A percentile compares a stretch with the other conserved stretches of the same genome.
phyloP scores from a whole-genome alignment of 257 asterid species.

The Solanum tarijense region DNA sequence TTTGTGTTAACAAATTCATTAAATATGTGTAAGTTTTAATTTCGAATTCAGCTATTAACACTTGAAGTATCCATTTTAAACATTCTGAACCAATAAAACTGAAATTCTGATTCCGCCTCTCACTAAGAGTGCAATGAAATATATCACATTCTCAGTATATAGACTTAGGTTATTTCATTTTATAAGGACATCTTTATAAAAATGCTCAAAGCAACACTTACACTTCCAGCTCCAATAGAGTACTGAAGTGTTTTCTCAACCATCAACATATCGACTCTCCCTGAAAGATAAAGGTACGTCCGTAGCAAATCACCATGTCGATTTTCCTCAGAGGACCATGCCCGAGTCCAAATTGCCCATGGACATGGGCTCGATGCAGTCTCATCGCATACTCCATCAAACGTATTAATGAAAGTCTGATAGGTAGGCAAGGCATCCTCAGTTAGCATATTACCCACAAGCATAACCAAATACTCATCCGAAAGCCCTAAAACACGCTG shows the following conservation, averaged over 20 bases:
- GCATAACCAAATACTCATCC: constrained; percentile 22
- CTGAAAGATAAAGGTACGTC: constrained; percentile 26
- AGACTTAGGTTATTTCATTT: no score
- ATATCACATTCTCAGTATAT: no score
- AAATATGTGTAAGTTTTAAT: no score
- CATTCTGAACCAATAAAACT: no score
- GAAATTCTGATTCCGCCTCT: no score
- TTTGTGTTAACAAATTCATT: no score
- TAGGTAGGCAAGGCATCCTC: constrained; percentile 34
- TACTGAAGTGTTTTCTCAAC: constrained; percentile 27
- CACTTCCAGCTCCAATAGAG: constrained; percentile 29
- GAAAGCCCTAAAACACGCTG: constrained; percentile 9
- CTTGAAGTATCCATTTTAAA: no score
- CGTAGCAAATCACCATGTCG: constrained; percentile 28
- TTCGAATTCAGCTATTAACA: no score
- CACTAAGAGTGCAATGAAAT: no score
- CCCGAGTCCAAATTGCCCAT: constrained; percentile 31
- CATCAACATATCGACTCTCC: constrained; percentile 32
- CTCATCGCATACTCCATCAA: constrained; percentile 16
- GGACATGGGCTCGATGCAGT: constrained; percentile 22
- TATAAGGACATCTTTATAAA: neutral
- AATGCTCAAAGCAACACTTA: neutral
- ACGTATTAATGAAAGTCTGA: constrained; percentile 4
- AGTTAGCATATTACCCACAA: constrained; percentile 24
- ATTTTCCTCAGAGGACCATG: constrained; percentile 37